Conservation (phyloP, 768 basidiomycete species). For the Termitomyces bulborhizus region DNA sequence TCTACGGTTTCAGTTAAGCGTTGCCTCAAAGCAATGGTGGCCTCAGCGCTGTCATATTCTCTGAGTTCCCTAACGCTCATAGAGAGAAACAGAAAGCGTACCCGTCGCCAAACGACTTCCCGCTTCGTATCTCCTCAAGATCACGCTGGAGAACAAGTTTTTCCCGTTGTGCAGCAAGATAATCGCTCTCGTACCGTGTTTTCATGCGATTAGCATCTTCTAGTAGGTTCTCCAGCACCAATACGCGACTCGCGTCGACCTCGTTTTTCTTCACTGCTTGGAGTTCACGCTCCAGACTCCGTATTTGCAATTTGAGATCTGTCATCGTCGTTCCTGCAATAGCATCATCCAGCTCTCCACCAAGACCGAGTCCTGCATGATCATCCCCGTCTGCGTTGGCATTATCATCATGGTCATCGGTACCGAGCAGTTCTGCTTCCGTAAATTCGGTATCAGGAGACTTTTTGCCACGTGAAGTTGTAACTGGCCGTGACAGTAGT, state of each 20-base stretch:
- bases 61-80: slow-evolving; percentile 4
- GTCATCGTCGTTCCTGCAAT: slow-evolving; percentile 84
- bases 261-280: slow-evolving; percentile 68
- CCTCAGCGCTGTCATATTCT: slow-evolving; percentile 55
- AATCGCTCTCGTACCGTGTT: slow-evolving; percentile 82
- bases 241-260: slow-evolving; percentile 65
- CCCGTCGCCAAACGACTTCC: slow-evolving; percentile 82
- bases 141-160: slow-evolving; percentile 74
- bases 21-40: slow-evolving; percentile 82
- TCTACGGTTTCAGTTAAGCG: slow-evolving; percentile 85
- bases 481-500: slow-evolving; percentile 46
- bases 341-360: slow-evolving; percentile 84
- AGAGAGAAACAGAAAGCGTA: slow-evolving; percentile 24
- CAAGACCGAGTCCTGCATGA: slow-evolving; percentile 55
- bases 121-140: slow-evolving; percentile 84
- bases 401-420: neutral
- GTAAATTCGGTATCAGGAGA: slow-evolving; percentile 13
- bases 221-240: slow-evolving; percentile 87
- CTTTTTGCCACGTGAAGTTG: slow-evolving; percentile 17
- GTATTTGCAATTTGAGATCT: slow-evolving; percentile 83
- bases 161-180: slow-evolving; percentile 77
- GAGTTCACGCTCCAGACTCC: slow-evolving; percentile 76
- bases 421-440: slow-evolving; percentile 27
- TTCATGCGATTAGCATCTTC: slow-evolving; percentile 92
- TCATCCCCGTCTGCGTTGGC: slow-evolving; percentile 24